These are phyloP conservation scores for Xylaria telfairii DNA, from an alignment of 495 filamentous ascomycete genomes.

Conservation along the genomic window DNA sequence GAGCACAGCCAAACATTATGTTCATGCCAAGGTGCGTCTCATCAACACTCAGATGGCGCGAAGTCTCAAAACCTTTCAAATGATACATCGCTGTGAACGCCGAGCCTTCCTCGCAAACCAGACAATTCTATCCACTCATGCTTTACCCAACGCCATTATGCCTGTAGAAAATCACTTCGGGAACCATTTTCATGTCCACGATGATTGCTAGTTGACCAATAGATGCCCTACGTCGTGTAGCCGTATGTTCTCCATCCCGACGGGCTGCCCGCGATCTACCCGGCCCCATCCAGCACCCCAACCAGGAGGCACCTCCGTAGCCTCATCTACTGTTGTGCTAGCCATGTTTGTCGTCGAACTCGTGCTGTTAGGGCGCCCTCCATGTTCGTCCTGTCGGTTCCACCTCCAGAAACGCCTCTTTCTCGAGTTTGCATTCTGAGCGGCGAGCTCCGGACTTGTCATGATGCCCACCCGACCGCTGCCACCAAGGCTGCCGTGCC, in stretches of 20 bases:
- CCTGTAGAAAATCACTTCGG: slow-evolving; percentile 9
- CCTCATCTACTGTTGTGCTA: slow-evolving; percentile 6
- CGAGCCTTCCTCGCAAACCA: not conserved
- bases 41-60: not conserved
- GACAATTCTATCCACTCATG: slow-evolving; percentile 3
- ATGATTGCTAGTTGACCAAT: slow-evolving; percentile 6
- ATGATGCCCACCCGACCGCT: slow-evolving; percentile 44
- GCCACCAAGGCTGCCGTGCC: slow-evolving; percentile 18
- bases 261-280: slow-evolving; percentile 39
- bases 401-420: slow-evolving; percentile 35
- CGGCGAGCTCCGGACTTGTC: slow-evolving; percentile 39
- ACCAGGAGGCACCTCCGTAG: slow-evolving; percentile 36
- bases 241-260: slow-evolving; percentile 39
- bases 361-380: slow-evolving; percentile 31
- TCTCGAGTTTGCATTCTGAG: slow-evolving; percentile 21
- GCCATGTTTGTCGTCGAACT: slow-evolving; percentile 35
- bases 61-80: not conserved
- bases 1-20: not conserved
- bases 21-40: not conserved
- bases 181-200: not conserved
- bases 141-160: slow-evolving; percentile 9
- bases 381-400: slow-evolving; percentile 9
- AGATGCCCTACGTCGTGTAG: slow-evolving; percentile 42
- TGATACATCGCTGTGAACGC: not conserved
- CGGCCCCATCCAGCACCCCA: slow-evolving; percentile 47